Conservation (phyloP, 2,329 filamentous ascomycete species). For the Exserohilum turcica region DNA sequence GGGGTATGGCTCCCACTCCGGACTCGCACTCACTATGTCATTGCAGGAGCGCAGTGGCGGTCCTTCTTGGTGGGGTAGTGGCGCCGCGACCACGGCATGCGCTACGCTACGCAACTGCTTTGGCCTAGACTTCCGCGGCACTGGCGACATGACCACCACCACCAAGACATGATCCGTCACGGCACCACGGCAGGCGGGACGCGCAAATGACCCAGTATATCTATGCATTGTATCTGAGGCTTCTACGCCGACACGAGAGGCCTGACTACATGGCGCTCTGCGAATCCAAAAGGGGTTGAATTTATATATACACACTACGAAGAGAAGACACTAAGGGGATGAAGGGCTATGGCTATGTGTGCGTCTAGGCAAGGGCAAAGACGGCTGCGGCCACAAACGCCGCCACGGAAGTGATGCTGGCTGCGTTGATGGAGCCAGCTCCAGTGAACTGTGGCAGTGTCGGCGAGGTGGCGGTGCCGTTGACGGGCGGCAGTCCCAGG, state of each 20-base stretch:
- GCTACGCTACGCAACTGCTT: neutral
- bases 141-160: neutral
- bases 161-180: too few species aligned
- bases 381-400: slow-evolving; percentile 25
- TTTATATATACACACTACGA: slow-evolving; percentile 8
- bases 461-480: slow-evolving; percentile 25
- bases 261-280: slow-evolving; percentile 8
- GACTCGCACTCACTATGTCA: slow-evolving; percentile 29
- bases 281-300: slow-evolving; percentile 1
- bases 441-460: slow-evolving; percentile 32
- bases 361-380: slow-evolving; percentile 29
- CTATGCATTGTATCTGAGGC: slow-evolving; percentile 6
- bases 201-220: neutral
- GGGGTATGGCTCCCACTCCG: slow-evolving; percentile 7
- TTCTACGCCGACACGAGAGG: neutral
- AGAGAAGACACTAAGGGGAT: slow-evolving; percentile 11
- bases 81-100: neutral
- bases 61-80: slow-evolving; percentile 15
- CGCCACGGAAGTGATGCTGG: slow-evolving; percentile 27
- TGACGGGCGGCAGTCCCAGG: slow-evolving; percentile 29
- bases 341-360: neutral
- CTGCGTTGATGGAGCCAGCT: slow-evolving; percentile 16
- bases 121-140: neutral
- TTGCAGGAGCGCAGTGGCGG: slow-evolving; percentile 25
- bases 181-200: neutral